Percentiles rank a stretch among this genome's conserved stretches.
Evolutionary conservation across 2,329 filamentous ascomycete genomes (phyloP).

Genomic region (Lecanicillium sp.): DNA sequence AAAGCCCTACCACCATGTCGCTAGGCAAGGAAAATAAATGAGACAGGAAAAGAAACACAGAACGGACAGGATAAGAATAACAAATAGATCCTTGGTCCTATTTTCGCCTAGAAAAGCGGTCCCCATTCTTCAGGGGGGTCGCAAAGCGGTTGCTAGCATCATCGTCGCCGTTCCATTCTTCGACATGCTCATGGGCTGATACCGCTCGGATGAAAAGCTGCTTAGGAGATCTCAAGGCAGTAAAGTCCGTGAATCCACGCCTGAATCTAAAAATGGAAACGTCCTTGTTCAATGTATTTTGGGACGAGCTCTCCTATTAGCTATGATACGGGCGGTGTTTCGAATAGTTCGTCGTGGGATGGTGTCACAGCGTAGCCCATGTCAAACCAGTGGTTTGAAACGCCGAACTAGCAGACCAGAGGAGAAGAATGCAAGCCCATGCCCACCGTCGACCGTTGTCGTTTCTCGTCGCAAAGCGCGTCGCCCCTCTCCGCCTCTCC

Average conservation of each 20-base stretch:
- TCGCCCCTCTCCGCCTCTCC: too few species aligned
- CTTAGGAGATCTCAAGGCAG: too few species aligned
- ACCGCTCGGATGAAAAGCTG: neutral
- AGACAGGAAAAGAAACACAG: too few species aligned
- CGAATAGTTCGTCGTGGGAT: neutral
- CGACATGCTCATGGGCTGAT: neutral
- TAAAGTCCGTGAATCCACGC: too few species aligned
- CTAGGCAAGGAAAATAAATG: too few species aligned
- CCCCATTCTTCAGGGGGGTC: neutral
- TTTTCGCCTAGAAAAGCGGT: neutral
- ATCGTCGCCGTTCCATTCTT: neutral
- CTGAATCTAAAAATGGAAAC: neutral
- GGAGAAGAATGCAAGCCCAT: too few species aligned
- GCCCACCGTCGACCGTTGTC: neutral
- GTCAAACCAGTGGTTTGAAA: conserved; percentile 6
- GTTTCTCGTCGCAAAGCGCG: neutral
- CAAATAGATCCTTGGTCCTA: neutral
- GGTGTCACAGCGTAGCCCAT: conserved; percentile 2
- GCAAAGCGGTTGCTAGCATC: neutral
- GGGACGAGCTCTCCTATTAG: neutral
- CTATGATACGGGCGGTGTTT: conserved; percentile 1
- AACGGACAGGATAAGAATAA: neutral
- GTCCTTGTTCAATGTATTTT: neutral
- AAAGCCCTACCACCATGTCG: neutral
- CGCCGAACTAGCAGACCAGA: neutral